Conservation (phyloP, 2,329 filamentous ascomycete genomes). For the Neodidymelliopsis sp. region DNA sequence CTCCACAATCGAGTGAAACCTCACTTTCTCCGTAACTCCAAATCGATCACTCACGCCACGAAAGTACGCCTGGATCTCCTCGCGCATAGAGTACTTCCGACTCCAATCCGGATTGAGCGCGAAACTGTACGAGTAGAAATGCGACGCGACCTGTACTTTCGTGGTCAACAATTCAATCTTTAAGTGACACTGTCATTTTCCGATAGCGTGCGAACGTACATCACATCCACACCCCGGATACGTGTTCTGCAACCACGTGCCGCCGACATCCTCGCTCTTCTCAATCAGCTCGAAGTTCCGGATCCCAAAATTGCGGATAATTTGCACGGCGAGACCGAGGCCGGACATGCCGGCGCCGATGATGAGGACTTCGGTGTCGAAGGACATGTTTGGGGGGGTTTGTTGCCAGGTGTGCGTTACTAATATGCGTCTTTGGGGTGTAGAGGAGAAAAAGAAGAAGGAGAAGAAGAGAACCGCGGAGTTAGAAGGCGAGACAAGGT, state of each 20-base stretch:
- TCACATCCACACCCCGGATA: slow-evolving; percentile 48
- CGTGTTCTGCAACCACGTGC: slow-evolving; percentile 44
- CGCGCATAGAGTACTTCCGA: slow-evolving; percentile 62
- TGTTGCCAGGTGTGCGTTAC: background rate
- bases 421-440: background rate
- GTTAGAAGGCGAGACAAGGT: too few relatives aligned
- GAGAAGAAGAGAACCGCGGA: too few relatives aligned
- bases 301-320: slow-evolving; percentile 51
- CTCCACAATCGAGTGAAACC: slow-evolving; percentile 54
- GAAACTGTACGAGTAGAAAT: slow-evolving; percentile 70
- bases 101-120: slow-evolving; percentile 66
- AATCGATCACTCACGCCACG: slow-evolving; percentile 44
- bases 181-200: slow-evolving; percentile 16
- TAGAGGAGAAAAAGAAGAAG: background rate
- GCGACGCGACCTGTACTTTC: slow-evolving; percentile 42
- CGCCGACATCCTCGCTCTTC: slow-evolving; percentile 50
- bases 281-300: slow-evolving; percentile 55
- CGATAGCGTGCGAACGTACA: slow-evolving; percentile 26
- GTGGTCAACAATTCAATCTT: background rate
- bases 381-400: slow-evolving; percentile 31
- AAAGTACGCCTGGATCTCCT: slow-evolving; percentile 65
- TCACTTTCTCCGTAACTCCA: slow-evolving; percentile 52
- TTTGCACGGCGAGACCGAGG: slow-evolving; percentile 56
- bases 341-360: slow-evolving; percentile 61
- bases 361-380: slow-evolving; percentile 57